phyloP scores from a whole-genome alignment of 768 basidiomycete species.

The Leccinellum rugosiceps region DNA sequence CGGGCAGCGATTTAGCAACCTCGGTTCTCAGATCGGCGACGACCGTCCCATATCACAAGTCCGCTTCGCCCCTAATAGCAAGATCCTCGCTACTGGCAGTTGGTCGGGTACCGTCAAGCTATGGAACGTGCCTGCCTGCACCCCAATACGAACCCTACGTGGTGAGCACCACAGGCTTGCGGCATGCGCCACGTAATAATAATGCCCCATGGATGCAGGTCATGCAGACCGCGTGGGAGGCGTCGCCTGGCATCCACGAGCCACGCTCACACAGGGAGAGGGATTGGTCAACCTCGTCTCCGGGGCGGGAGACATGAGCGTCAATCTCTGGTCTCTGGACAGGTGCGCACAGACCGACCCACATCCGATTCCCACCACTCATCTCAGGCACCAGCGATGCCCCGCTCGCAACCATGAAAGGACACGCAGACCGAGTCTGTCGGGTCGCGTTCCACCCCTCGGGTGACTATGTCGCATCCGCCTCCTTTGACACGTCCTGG shows the following conservation, averaged over 20 bases:
- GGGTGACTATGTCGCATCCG: conserved; percentile 89
- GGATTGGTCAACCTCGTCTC: conserved; percentile 81
- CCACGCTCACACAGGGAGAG: conserved; percentile 68
- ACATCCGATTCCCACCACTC: conserved; percentile 2
- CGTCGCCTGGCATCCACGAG: conserved; percentile 96
- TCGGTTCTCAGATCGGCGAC: conserved; percentile 98
- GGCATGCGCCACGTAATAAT: conserved; percentile 2
- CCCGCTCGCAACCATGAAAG: conserved; percentile 81
- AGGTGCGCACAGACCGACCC: conserved; percentile 45
- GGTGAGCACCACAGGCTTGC: conserved; percentile 44
- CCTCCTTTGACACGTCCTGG: conserved; percentile 98
- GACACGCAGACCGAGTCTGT: conserved; percentile 88
- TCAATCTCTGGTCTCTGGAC: conserved; percentile 87
- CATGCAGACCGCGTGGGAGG: conserved; percentile 92
- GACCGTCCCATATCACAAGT: conserved; percentile 92
- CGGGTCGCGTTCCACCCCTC: conserved; percentile 97
- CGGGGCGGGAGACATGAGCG: conserved; percentile 81
- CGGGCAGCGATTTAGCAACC: conserved; percentile 78
- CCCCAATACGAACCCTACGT: conserved; percentile 68
- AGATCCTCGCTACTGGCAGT: conserved; percentile 86
- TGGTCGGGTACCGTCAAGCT: conserved; percentile 96
- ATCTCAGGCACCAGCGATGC: conserved; percentile 55
- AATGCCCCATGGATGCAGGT: conserved; percentile 41
- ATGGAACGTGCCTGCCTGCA: conserved; percentile 94
- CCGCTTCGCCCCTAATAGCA: conserved; percentile 89